Percentiles rank a stretch among this genome's conserved stretches.
These are phyloP conservation scores for Orbilia oligospora DNA, from an alignment of 2,329 filamentous ascomycete species.

Conservation along the genomic window DNA sequence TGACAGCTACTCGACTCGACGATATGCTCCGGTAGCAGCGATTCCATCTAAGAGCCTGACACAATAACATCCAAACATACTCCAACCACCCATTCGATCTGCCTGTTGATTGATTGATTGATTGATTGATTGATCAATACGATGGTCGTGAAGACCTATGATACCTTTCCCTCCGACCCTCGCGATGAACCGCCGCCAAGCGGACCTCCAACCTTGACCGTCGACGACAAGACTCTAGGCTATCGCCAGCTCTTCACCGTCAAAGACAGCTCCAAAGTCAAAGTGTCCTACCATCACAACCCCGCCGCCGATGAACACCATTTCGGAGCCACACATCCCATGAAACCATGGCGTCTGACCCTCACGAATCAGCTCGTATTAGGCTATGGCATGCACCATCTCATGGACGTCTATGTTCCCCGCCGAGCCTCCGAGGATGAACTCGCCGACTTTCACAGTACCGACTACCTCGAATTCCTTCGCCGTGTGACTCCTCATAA, in stretches of 20 bases:
- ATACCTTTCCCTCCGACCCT: constrained; percentile 48
- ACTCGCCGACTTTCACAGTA: constrained; percentile 86
- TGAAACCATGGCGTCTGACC: constrained; percentile 98
- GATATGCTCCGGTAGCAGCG: constrained; percentile 6
- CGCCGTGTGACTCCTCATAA: constrained; percentile 93
- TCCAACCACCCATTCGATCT: not conserved
- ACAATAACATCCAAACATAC: not conserved
- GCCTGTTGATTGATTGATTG: not conserved
- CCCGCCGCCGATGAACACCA: constrained; percentile 95
- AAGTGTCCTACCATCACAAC: constrained; percentile 94
- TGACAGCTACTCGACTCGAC: not conserved
- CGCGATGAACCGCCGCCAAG: constrained; percentile 45
- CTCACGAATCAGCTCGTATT: constrained; percentile 95
- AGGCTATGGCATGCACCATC: constrained; percentile 94
- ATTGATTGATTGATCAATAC: not conserved
- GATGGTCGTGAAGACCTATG: constrained; percentile 55
- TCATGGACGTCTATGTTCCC: constrained; percentile 94
- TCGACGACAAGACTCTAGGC: constrained; percentile 51
- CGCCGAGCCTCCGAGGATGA: constrained; percentile 89
- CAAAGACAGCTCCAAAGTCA: constrained; percentile 27
- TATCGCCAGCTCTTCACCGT: constrained; percentile 53
- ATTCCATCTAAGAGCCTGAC: too few species aligned
- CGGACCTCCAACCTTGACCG: constrained; percentile 29
- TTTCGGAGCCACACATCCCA: constrained; percentile 95
- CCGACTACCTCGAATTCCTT: constrained; percentile 92